Base-by-base conservation (phyloP, 352 stramenopile species). In the Phytopythium litorale region DNA sequence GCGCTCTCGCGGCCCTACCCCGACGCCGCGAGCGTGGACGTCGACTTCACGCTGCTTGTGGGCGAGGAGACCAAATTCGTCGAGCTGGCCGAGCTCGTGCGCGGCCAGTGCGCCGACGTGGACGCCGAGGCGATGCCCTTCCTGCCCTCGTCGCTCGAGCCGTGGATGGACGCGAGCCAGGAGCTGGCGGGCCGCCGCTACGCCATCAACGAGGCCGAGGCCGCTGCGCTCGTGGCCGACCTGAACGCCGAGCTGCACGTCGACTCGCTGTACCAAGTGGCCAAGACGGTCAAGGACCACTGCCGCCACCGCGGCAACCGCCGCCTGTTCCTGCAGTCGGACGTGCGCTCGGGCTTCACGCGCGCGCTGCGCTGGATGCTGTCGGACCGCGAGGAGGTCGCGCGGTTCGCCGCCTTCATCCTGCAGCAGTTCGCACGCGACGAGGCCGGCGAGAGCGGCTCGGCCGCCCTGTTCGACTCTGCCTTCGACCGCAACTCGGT, bases 281-380 rank as follows among this genome's bases (percentile, higher is more conserved):
- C 76, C 28, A 84, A 84, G 62, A 64, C 59, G 56, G 60, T 92
- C 43, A 92, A 92, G 66, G 78, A 89, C 67, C 70, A 81, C 59
- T 91, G 81, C 67, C 74, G 83, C 32, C 76, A 89, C 79, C 73
- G 76, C 58, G 78, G 74, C 63, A 92, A 92, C 76, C 80, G 81
- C 62, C 72, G 76, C 37, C 54, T 87, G 21, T 89, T 92, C 53
- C 50, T 88, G 9, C 60, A 79, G 42, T 40, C 70, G 2, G 66
- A 81, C 23, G 33, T 50, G 21, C 78, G 69, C 30, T 61, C 73
- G 11, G 65, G 67, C 40, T 75, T 92, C 12, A 50, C 86, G 25
- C 67, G 76, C 64, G 75, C 66, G 15, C 69, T 92, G 32, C 75
- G 84, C 64, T 90, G 73, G 83, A 88, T 89, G 77, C 72, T 90